phyloP scores from a whole-genome alignment of 768 basidiomycete genomes.

The Rhodosporidiobolus odoratus region DNA sequence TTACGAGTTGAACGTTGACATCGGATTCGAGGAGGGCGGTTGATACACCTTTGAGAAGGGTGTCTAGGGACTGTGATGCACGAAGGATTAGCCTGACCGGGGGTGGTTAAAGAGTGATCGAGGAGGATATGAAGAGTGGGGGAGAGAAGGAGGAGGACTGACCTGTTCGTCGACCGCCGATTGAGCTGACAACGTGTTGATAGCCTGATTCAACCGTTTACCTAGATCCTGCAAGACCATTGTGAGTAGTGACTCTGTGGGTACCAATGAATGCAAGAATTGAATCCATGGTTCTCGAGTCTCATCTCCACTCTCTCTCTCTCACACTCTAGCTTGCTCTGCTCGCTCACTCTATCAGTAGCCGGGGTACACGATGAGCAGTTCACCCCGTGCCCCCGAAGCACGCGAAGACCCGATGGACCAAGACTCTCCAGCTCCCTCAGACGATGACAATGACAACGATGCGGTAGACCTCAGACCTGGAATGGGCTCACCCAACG shows the following conservation, averaged over 20 bases:
- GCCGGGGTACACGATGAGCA: too few relatives aligned
- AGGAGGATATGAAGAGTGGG: neutral
- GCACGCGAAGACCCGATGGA: neutral
- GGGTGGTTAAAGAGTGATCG: neutral
- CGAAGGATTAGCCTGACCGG: neutral
- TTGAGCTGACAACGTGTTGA: slow-evolving; percentile 79
- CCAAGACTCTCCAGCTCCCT: neutral
- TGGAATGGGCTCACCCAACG: slow-evolving; percentile 2
- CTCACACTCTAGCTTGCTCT: too few relatives aligned
- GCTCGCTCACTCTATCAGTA: too few relatives aligned
- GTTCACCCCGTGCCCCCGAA: neutral
- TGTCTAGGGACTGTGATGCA: slow-evolving; percentile 72
- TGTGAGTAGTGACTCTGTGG: too few relatives aligned
- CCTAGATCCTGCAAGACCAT: slow-evolving; percentile 98
- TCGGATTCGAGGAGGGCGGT: slow-evolving; percentile 90
- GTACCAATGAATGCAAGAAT: too few relatives aligned
- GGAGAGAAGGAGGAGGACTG: neutral
- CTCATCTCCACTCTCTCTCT: neutral
- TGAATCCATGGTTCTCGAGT: too few relatives aligned
- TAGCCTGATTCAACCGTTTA: slow-evolving; percentile 83
- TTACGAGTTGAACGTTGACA: slow-evolving; percentile 95
- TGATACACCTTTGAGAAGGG: slow-evolving; percentile 88
- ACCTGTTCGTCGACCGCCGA: slow-evolving; percentile 72
- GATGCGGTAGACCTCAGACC: slow-evolving; percentile 28
- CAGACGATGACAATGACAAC: slow-evolving; percentile 12